Conservation (phyloP, 805 yeast genomes). For the Candida glaebosa region DNA sequence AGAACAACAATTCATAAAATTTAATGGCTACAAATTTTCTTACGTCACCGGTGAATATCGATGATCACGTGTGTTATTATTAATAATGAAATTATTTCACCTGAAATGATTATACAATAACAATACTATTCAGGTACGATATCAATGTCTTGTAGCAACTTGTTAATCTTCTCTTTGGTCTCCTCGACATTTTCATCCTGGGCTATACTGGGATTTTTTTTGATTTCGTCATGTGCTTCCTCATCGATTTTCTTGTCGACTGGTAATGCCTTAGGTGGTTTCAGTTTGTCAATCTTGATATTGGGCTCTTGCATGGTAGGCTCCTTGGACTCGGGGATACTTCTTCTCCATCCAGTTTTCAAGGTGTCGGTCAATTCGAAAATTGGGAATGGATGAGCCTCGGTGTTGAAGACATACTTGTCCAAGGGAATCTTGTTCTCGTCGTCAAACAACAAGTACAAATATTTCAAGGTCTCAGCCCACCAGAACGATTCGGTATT, state of each 20-base stretch:
- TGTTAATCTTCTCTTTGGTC: conserved; percentile 21
- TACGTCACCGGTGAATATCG: neutral
- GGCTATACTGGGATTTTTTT: conserved; percentile 30
- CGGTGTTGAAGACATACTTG: conserved; percentile 80
- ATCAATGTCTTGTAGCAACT: conserved; percentile 14
- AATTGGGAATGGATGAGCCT: conserved; percentile 90
- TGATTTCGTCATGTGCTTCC: conserved; percentile 30
- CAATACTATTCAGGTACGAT: neutral
- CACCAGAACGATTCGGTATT: conserved; percentile 92
- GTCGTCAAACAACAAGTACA: conserved; percentile 74
- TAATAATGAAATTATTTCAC: neutral
- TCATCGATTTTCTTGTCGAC: conserved; percentile 35
- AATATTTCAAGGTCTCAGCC: conserved; percentile 87
- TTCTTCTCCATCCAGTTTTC: conserved; percentile 60
- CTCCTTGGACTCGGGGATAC: conserved; percentile 15
- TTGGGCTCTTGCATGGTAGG: conserved; percentile 15
- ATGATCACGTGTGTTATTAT: no score
- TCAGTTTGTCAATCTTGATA: conserved; percentile 21
- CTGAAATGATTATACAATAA: no score
- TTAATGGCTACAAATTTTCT: neutral
- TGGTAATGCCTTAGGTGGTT: conserved; percentile 40
- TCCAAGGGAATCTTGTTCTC: conserved; percentile 60
- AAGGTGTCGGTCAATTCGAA: conserved; percentile 51
- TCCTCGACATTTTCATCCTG: conserved; percentile 25
- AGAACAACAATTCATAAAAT: neutral